Conservation (phyloP, 2,329 filamentous ascomycete genomes). For the Talaromyces sp. region DNA sequence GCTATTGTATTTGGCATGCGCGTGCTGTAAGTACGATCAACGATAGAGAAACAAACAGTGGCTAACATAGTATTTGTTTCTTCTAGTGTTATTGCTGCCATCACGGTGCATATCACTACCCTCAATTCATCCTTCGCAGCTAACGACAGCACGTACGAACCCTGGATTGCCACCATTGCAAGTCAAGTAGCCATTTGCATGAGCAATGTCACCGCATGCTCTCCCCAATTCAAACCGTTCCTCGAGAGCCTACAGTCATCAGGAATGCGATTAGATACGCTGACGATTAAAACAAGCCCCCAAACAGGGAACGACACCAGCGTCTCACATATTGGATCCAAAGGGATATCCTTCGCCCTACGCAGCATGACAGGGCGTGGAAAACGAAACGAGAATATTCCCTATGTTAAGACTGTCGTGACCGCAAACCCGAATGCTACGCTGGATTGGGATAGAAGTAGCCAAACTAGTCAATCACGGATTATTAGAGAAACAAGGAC, state of each 20-base stretch:
- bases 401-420: conserved; percentile 12
- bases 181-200: conserved; percentile 20
- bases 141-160: conserved; percentile 23
- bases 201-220: conserved; percentile 31
- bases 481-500: conserved; percentile 30
- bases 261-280: conserved; percentile 26
- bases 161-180: conserved; percentile 24
- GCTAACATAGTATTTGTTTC: neutral
- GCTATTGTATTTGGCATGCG: conserved; percentile 24
- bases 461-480: conserved; percentile 26
- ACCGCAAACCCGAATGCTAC: conserved; percentile 18
- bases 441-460: conserved; percentile 25
- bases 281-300: conserved; percentile 18
- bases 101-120: conserved; percentile 25
- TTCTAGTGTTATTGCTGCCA: conserved; percentile 26
- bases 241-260: conserved; percentile 30
- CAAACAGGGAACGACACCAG: conserved; percentile 7
- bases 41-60: neutral
- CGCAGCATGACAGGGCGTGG: conserved; percentile 18
- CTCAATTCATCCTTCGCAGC: conserved; percentile 17
- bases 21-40: conserved; percentile 22
- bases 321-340: conserved; percentile 14
- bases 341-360: conserved; percentile 19
- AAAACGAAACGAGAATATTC: conserved; percentile 3
- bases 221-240: conserved; percentile 32